A percentile compares a stretch with the other conserved stretches of the same genome.
Conservation (phyloP, 208 protist genomes). For the Leptomonas pyrrhocoris region DNA sequence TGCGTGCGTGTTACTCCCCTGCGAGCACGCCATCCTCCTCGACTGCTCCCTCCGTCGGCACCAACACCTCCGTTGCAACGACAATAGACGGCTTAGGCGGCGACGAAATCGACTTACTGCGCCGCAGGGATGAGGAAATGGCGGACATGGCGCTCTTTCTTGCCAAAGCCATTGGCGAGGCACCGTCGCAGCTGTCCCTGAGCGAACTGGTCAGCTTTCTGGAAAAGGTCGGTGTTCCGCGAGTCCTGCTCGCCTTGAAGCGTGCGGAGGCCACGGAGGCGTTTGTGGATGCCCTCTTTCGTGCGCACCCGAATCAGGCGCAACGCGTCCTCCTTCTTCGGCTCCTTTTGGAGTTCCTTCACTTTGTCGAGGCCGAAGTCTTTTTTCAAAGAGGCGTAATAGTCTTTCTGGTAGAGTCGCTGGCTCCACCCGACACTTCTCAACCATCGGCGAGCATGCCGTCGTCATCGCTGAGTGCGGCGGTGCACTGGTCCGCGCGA, state of each 20-base stretch:
- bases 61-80: background rate
- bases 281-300: conserved; percentile 45
- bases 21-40: background rate
- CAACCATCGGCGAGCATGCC: background rate
- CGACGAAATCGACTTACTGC: conserved; percentile 65
- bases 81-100: conserved; percentile 37
- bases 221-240: conserved; percentile 17
- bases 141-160: conserved; percentile 83
- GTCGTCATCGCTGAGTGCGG: conserved; percentile 21
- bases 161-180: conserved; percentile 32
- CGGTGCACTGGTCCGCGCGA: conserved; percentile 21
- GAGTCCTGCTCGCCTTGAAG: conserved; percentile 57
- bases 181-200: conserved; percentile 36
- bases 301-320: background rate
- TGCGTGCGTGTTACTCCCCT: background rate
- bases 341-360: conserved; percentile 7
- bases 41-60: background rate
- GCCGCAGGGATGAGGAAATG: conserved; percentile 69
- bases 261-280: conserved; percentile 39
- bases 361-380: background rate
- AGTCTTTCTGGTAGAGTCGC: conserved; percentile 30
- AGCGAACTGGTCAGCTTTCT: conserved; percentile 49
- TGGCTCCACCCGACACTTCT: background rate
- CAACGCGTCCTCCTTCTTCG: background rate
- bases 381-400: conserved; percentile 25